phyloP scores from a whole-genome alignment of 2,329 filamentous ascomycete genomes.

The Sporothrix pseudoabietina region DNA sequence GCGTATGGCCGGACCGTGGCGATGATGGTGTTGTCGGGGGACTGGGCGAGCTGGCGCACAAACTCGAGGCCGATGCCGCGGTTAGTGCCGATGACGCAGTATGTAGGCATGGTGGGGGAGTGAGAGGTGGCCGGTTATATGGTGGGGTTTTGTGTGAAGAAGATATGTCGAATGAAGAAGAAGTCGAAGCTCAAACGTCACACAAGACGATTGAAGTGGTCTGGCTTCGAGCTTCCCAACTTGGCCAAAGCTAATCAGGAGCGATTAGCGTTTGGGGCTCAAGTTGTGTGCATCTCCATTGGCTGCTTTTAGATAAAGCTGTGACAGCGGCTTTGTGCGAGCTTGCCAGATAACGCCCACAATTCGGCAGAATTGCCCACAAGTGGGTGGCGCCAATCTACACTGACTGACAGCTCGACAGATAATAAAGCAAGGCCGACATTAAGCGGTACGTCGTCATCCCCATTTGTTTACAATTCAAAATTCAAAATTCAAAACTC shows the following conservation, averaged over 20 bases:
- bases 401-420: background rate
- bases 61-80: conserved; percentile 41
- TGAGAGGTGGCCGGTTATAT: background rate
- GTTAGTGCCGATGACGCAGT: conserved; percentile 42
- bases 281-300: background rate
- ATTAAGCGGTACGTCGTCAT: background rate
- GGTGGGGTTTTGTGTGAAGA: background rate
- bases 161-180: background rate
- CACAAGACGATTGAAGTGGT: background rate
- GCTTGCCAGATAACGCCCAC: conserved; percentile 3
- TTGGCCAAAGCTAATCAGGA: conserved; percentile 2
- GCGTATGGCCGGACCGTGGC: conserved; percentile 37
- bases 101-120: conserved; percentile 38
- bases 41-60: conserved; percentile 39
- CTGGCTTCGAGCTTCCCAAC: background rate
- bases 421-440: background rate
- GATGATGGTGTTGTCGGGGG: conserved; percentile 38
- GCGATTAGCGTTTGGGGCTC: background rate
- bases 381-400: background rate
- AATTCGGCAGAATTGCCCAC: background rate
- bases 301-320: background rate
- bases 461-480: background rate
- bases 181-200: background rate
- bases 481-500: background rate
- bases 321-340: conserved; percentile 7